These are phyloP conservation scores for Lyophyllum atratum DNA, from an alignment of 768 basidiomycete species.

Conservation along the genomic window DNA sequence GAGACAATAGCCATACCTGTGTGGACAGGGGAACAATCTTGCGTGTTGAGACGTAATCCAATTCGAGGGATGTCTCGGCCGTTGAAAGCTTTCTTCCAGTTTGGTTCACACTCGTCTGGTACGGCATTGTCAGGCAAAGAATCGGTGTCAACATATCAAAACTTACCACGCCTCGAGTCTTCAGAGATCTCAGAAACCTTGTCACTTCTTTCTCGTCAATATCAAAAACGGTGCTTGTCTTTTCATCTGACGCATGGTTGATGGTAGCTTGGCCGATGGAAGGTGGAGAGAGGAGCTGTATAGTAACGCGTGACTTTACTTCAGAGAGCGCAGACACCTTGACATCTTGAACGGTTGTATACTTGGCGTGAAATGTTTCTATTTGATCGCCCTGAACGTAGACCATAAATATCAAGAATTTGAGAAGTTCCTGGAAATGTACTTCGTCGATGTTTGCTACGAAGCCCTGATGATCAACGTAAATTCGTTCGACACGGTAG, in stretches of 20 bases:
- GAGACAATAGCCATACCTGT: constrained; percentile 14
- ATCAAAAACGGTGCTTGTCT: constrained; percentile 35
- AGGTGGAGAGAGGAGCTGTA: constrained; percentile 38
- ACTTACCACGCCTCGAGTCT: constrained; percentile 49
- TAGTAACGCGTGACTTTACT: constrained; percentile 28
- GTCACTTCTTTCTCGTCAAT: constrained; percentile 33
- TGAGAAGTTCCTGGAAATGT: neutral
- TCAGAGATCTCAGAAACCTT: constrained; percentile 43
- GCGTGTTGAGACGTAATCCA: constrained; percentile 16
- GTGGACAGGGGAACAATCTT: constrained; percentile 16
- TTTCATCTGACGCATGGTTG: constrained; percentile 14
- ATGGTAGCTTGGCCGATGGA: constrained; percentile 34
- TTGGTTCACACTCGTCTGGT: constrained; percentile 13
- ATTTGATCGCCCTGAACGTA: constrained; percentile 38
- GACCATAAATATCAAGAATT: neutral
- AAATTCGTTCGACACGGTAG: constrained; percentile 46
- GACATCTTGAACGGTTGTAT: constrained; percentile 29
- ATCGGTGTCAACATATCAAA: neutral
- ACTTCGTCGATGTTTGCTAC: constrained; percentile 52
- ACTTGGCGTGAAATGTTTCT: constrained; percentile 53
- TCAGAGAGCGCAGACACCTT: constrained; percentile 25
- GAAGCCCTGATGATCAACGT: constrained; percentile 52
- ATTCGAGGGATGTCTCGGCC: constrained; percentile 20
- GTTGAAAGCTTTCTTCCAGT: constrained; percentile 24
- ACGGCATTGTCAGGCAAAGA: neutral